Evolutionary conservation across 2,329 filamentous ascomycete genomes (phyloP).

Genomic region (Pseudocercospora crystallina): DNA sequence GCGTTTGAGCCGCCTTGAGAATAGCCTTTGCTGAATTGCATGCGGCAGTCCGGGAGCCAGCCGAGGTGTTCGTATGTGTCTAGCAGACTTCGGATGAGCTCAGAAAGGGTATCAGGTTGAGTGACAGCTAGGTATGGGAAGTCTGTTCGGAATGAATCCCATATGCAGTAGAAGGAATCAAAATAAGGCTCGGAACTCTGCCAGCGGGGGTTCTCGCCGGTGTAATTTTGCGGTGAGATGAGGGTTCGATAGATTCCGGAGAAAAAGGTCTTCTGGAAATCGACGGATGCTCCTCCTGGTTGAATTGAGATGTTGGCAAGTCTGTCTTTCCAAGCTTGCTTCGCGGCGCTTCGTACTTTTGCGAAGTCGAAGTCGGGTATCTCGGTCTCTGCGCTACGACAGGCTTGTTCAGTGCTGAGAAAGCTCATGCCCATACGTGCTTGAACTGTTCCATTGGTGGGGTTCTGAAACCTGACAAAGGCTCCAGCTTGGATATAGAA

Average conservation of each 20-base stretch:
- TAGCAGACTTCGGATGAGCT: conserved; percentile 65
- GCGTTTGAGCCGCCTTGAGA: conserved; percentile 50
- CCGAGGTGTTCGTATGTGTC: conserved; percentile 68
- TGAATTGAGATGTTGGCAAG: conserved; percentile 37
- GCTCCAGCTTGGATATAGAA: conserved; percentile 39
- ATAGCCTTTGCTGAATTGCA: conserved; percentile 67
- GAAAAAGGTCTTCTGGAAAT: conserved; percentile 57
- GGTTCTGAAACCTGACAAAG: conserved; percentile 17
- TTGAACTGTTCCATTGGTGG: conserved; percentile 41
- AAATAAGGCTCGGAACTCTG: conserved; percentile 65
- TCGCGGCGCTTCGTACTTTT: conserved; percentile 42
- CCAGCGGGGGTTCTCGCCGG: conserved; percentile 69
- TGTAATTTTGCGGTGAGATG: conserved; percentile 68
- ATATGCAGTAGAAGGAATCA: conserved; percentile 69
- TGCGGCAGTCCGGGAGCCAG: conserved; percentile 69
- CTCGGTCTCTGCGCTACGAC: conserved; percentile 64
- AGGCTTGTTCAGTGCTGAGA: conserved; percentile 64
- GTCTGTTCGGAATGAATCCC: conserved; percentile 63
- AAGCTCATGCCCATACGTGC: conserved; percentile 70
- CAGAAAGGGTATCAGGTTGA: conserved; percentile 61
- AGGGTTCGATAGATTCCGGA: conserved; percentile 68
- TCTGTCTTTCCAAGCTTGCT: conserved; percentile 40
- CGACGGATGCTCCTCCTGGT: conserved; percentile 46
- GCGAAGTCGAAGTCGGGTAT: conserved; percentile 67
- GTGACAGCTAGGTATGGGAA: conserved; percentile 64